These are phyloP conservation scores for Jatropha podagrica DNA, from an alignment of 441 rosid species.

Conservation along the genomic window DNA sequence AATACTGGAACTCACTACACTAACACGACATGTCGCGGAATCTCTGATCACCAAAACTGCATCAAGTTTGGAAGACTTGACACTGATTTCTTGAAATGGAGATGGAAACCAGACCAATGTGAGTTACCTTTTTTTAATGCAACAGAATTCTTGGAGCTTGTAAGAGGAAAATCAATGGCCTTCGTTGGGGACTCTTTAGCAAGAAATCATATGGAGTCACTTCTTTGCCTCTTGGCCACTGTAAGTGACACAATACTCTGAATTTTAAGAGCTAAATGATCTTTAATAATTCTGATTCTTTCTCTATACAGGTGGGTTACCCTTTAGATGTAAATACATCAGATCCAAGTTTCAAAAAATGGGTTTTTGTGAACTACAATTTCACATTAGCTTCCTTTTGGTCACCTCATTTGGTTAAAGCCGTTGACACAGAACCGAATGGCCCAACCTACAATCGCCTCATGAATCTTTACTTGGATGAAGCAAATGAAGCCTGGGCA, in stretches of 20 bases:
- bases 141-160: slow-evolving; percentile 57
- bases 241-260: slow-evolving; percentile 32
- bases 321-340: slow-evolving; percentile 46
- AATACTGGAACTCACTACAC: slow-evolving; percentile 51
- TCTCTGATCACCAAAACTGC: slow-evolving; percentile 69
- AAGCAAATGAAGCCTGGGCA: slow-evolving; percentile 55
- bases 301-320: slow-evolving; percentile 35
- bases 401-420: slow-evolving; percentile 73
- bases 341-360: slow-evolving; percentile 56
- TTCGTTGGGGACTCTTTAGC: slow-evolving; percentile 83
- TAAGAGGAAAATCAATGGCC: slow-evolving; percentile 69
- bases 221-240: slow-evolving; percentile 64
- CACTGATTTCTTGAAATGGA: slow-evolving; percentile 56
- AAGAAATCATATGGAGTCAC: slow-evolving; percentile 79
- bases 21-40: slow-evolving; percentile 45
- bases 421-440: slow-evolving; percentile 44
- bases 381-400: slow-evolving; percentile 61
- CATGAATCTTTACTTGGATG: slow-evolving; percentile 57
- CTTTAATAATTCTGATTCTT: background rate
- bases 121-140: slow-evolving; percentile 62
- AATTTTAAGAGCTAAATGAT: no score
- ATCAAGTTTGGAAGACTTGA: slow-evolving; percentile 62
- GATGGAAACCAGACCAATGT: slow-evolving; percentile 74
- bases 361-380: slow-evolving; percentile 47
- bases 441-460: slow-evolving; percentile 41